These are phyloP conservation scores for Novymonas esmeraldas DNA, from an alignment of 208 protist species.

Conservation along the genomic window DNA sequence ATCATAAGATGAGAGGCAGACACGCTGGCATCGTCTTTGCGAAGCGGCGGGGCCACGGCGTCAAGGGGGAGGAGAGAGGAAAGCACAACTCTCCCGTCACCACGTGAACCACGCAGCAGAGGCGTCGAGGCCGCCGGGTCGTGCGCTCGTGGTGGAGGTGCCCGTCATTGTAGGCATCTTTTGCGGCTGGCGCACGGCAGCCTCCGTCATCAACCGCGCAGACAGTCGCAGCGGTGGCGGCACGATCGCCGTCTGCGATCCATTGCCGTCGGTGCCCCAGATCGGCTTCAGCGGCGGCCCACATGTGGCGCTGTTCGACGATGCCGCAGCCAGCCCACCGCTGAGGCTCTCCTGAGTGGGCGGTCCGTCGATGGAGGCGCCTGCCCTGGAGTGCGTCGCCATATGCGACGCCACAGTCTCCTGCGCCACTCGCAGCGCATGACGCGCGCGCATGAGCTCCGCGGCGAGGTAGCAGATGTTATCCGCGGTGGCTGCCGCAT, in stretches of 20 bases:
- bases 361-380: background rate
- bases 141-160: no score
- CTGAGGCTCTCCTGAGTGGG: background rate
- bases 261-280: constrained; percentile 5
- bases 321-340: background rate
- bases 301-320: background rate
- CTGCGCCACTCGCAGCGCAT: constrained; percentile 2
- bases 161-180: background rate
- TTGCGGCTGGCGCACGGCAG: constrained; percentile 11
- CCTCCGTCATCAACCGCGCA: constrained; percentile 28
- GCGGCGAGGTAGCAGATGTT: constrained; percentile 58
- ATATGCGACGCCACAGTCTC: background rate
- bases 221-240: constrained; percentile 29
- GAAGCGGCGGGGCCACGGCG: no score
- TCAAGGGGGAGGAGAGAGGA: no score
- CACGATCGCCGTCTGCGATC: constrained; percentile 12
- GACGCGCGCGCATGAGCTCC: constrained; percentile 54
- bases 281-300: constrained; percentile 29
- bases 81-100: no score
- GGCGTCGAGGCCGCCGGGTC: background rate
- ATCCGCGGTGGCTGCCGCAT: constrained; percentile 34
- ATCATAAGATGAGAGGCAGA: no score
- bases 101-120: background rate
- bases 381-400: background rate
- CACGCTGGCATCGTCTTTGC: no score